Evolutionary conservation across 2,329 filamentous ascomycete species (phyloP).

Genomic region (Eutypella sp.): DNA sequence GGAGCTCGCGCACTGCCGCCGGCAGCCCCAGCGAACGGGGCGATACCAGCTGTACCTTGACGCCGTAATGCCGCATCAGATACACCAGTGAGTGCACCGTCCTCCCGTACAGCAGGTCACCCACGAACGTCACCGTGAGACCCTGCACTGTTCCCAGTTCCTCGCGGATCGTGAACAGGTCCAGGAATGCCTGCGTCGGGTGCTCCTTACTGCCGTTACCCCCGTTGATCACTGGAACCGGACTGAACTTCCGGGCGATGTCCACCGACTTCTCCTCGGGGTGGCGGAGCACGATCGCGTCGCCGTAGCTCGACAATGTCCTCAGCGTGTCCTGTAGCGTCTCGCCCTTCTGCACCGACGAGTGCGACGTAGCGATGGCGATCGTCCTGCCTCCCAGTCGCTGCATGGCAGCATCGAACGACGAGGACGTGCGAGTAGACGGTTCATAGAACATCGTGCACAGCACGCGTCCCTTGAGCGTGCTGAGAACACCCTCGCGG

Average conservation of each 20-base stretch:
- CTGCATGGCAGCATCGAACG: conserved; percentile 98
- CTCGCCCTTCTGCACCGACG: conserved; percentile 92
- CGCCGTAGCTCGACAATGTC: conserved; percentile 88
- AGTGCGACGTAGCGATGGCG: conserved; percentile 74
- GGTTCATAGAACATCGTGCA: conserved; percentile 97
- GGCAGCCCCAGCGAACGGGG: conserved; percentile 77
- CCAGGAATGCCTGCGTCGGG: conserved; percentile 94
- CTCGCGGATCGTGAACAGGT: conserved; percentile 97
- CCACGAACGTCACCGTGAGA: conserved; percentile 91
- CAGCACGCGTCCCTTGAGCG: conserved; percentile 80
- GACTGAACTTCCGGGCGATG: conserved; percentile 78
- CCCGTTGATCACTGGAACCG: conserved; percentile 92
- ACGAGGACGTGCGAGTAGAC: conserved; percentile 89
- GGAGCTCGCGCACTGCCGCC: conserved; percentile 63
- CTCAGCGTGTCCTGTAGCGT: conserved; percentile 88
- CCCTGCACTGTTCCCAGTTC: conserved; percentile 94
- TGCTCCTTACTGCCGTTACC: conserved; percentile 96
- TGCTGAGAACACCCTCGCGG: conserved; percentile 80
- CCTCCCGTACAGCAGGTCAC: conserved; percentile 87
- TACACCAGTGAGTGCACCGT: conserved; percentile 94
- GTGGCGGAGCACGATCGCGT: conserved; percentile 94
- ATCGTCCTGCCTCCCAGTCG: conserved; percentile 86
- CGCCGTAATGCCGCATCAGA: conserved; percentile 91
- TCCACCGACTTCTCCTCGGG: conserved; percentile 77
- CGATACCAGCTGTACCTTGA: conserved; percentile 85